Conservation (phyloP, 2,329 filamentous ascomycete genomes). For the Colletotrichum scovillei region DNA sequence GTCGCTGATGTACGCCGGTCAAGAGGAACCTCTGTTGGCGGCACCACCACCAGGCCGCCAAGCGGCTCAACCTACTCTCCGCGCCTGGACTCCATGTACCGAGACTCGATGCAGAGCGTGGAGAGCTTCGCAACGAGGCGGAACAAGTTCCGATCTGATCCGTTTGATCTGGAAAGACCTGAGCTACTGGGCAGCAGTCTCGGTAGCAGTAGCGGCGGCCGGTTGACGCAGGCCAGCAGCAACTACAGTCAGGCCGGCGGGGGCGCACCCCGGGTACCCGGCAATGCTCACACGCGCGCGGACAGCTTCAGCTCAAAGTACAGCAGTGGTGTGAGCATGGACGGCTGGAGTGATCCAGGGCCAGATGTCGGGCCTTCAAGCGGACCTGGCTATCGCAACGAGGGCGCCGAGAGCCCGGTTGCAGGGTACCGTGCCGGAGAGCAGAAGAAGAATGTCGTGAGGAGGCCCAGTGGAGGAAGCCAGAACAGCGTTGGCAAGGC, state of each 20-base stretch:
- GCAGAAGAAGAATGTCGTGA: conserved; percentile 20
- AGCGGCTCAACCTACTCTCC: conserved; percentile 39
- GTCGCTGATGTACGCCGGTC: conserved; percentile 60
- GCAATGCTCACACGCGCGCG: conserved; percentile 46
- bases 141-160: conserved; percentile 71
- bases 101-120: conserved; percentile 52
- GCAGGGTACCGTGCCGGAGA: conserved; percentile 33
- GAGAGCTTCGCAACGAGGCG: conserved; percentile 58
- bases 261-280: conserved; percentile 38
- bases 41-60: conserved; percentile 40
- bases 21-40: conserved; percentile 57
- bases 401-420: conserved; percentile 40
- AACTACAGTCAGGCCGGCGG: conserved; percentile 41
- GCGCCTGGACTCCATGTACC: conserved; percentile 53
- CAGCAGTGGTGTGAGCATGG: conserved; percentile 60
- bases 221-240: conserved; percentile 45
- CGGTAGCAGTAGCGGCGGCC: conserved; percentile 37
- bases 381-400: conserved; percentile 38
- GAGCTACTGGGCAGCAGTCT: conserved; percentile 49
- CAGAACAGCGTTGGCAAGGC: conserved; percentile 37
- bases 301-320: conserved; percentile 59
- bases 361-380: conserved; percentile 61
- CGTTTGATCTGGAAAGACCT: conserved; percentile 71
- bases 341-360: conserved; percentile 64
- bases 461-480: conserved; percentile 29